Evolutionary conservation across 2,329 filamentous ascomycete species (phyloP).

Genomic region (Aspergillus piperis): DNA sequence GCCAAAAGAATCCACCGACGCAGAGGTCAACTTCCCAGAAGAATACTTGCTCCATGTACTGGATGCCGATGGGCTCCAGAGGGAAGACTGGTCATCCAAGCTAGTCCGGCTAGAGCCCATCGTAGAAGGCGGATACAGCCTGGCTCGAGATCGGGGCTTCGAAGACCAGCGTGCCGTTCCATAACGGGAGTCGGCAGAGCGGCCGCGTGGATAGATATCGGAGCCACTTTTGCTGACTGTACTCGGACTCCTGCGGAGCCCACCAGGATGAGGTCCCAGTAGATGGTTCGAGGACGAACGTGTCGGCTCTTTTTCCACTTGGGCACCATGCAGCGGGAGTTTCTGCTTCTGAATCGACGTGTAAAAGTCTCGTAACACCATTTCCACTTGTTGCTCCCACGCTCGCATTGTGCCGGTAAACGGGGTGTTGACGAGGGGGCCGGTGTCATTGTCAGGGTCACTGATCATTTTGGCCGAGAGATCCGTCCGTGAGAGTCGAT

Average conservation of each 20-base stretch:
- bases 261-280: conserved; percentile 65
- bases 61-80: conserved; percentile 90
- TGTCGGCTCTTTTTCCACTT: conserved; percentile 45
- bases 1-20: conserved; percentile 88
- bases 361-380: conserved; percentile 90
- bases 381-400: conserved; percentile 88
- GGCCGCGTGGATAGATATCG: conserved; percentile 70
- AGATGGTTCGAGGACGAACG: conserved; percentile 58
- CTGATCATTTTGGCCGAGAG: conserved; percentile 32
- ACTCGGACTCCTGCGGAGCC: conserved; percentile 83
- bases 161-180: conserved; percentile 74
- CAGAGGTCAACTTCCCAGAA: conserved; percentile 82
- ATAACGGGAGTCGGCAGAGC: conserved; percentile 65
- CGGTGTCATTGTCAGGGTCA: conserved; percentile 42
- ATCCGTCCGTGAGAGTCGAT: conserved; percentile 29
- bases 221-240: conserved; percentile 92
- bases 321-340: conserved; percentile 80
- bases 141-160: conserved; percentile 80
- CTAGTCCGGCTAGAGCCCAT: conserved; percentile 91
- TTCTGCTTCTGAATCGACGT: conserved; percentile 81
- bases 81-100: conserved; percentile 83
- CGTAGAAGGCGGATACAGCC: conserved; percentile 73
- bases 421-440: conserved; percentile 73
- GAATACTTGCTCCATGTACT: conserved; percentile 96
- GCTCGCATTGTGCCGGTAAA: conserved; percentile 73